phyloP scores from a whole-genome alignment of 2,329 filamentous ascomycete species.

The Xylaria sp. region DNA sequence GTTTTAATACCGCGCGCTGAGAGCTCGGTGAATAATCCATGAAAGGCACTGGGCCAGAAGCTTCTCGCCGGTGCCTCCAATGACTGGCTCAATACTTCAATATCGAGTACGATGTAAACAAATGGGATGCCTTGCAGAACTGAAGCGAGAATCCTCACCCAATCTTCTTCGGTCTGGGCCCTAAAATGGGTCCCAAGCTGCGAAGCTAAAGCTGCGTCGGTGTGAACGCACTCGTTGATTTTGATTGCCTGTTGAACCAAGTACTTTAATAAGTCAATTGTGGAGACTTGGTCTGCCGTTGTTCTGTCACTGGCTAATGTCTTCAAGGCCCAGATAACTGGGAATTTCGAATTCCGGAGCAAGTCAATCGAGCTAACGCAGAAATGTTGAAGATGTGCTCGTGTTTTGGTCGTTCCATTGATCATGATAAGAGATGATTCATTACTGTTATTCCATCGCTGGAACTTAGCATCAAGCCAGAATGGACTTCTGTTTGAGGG shows the following conservation, averaged over 20 bases:
- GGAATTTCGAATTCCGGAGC: conserved; percentile 2
- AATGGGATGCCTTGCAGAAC: conserved; percentile 7
- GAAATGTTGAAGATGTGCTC: background rate
- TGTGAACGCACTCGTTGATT: background rate
- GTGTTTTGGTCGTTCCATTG: background rate
- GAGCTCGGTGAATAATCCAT: background rate
- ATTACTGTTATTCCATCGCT: background rate
- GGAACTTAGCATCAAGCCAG: background rate
- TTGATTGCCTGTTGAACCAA: background rate
- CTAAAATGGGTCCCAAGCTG: background rate
- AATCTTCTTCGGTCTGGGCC: conserved; percentile 8
- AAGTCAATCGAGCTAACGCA: background rate
- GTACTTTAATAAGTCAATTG: background rate
- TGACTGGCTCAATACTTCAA: conserved; percentile 2
- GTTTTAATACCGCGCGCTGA: background rate
- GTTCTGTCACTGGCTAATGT: background rate
- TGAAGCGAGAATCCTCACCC: conserved; percentile 5
- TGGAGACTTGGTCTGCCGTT: background rate
- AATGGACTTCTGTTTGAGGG: background rate
- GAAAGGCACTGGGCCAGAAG: background rate
- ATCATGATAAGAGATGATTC: background rate
- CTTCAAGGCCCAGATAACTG: conserved; percentile 18
- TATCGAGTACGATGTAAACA: conserved; percentile 8
- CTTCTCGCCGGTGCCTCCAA: background rate
- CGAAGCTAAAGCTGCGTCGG: background rate